Evolutionary conservation across 345 rosid genomes (phyloP), one percentile per base, ranked within the genome.

Genomic region (Theobroma cacao): DNA sequence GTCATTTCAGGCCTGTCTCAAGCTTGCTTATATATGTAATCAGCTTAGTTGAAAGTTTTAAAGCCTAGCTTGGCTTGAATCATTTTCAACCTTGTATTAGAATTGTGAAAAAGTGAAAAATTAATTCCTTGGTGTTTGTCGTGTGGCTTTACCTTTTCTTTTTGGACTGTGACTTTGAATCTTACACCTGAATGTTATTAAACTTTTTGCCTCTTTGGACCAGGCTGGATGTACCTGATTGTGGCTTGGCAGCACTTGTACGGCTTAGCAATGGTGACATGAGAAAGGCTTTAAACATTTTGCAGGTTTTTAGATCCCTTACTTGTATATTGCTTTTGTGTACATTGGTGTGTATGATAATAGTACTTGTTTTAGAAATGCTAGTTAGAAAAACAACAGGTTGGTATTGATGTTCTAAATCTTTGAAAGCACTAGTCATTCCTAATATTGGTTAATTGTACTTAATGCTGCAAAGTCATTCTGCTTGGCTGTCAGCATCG

Each of bases 231-330:
- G 98, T 91, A 68, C 65, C 92, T 26, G 92, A 90, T 73, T 77
- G 81, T 85, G 99, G 98, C 80, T 82, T 94, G 75, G 88, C 87
- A 31, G 99, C 98, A 75, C 88, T 92, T 78, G 95, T 92, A 79
- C 88, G 91, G 48, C 93, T 96, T 74, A 87, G 98, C 91, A 96
- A 87, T 78, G 99, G 99, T 55, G 99, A 96, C 89, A 96, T 94
- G 99, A 90, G 99, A 85, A 96, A 92, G 89, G 97, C 99, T 69
- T 82, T 94, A 90, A 96, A 96, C 88, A 92, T 96, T 67, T 81
- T 96, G 81, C 99, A 96, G 98, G 99, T 96, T 82, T 50, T 55
- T 79, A 69, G 50, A 61, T 81, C 52, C 5, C 36, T 48, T 43
- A 33, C 53, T 81, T 38, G 36, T 33, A 22, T 76, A 55, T 30